phyloP scores from a whole-genome alignment of 805 yeast genomes.

The Diddensiella caesifluorescens region DNA sequence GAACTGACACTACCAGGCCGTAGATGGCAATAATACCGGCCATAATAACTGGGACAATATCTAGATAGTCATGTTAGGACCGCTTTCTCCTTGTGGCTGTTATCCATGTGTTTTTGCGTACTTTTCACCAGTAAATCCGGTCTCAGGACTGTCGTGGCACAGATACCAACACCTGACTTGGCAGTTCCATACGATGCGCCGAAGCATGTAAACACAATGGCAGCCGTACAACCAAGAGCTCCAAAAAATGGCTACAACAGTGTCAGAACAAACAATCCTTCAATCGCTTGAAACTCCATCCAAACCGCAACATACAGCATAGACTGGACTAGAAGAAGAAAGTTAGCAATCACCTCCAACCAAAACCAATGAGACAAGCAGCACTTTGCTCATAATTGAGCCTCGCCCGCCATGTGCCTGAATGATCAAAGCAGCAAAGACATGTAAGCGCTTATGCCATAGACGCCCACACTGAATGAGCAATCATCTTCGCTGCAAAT shows the following conservation, averaged over 20 bases:
- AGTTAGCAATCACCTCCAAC: conserved; percentile 11
- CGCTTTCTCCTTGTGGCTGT: neutral
- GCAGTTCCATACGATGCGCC: conserved; percentile 99
- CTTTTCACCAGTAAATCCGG: conserved; percentile 89
- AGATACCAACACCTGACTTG: conserved; percentile 98
- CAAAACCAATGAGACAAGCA: too few relatives aligned
- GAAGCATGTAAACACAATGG: conserved; percentile 96
- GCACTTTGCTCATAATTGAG: too few relatives aligned
- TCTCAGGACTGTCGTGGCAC: conserved; percentile 96
- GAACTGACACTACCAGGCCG: conserved; percentile 93
- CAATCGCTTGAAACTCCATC: neutral
- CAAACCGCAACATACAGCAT: conserved; percentile 43
- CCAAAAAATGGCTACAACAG: conserved; percentile 85
- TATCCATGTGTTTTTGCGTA: conserved; percentile 1
- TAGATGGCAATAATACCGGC: conserved; percentile 99
- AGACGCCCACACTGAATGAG: too few relatives aligned
- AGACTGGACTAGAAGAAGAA: conserved; percentile 52
- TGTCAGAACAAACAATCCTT: neutral
- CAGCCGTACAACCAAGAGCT: conserved; percentile 98
- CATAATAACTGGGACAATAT: conserved; percentile 96
- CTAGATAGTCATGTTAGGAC: conserved; percentile 1
- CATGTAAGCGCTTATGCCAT: too few relatives aligned
- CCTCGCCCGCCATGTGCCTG: too few relatives aligned
- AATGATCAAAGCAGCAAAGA: too few relatives aligned
- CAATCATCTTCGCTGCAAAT: too few relatives aligned